Evolutionary conservation across 352 stramenopile genomes (phyloP).

Genomic region (Globisporangium lucens): DNA sequence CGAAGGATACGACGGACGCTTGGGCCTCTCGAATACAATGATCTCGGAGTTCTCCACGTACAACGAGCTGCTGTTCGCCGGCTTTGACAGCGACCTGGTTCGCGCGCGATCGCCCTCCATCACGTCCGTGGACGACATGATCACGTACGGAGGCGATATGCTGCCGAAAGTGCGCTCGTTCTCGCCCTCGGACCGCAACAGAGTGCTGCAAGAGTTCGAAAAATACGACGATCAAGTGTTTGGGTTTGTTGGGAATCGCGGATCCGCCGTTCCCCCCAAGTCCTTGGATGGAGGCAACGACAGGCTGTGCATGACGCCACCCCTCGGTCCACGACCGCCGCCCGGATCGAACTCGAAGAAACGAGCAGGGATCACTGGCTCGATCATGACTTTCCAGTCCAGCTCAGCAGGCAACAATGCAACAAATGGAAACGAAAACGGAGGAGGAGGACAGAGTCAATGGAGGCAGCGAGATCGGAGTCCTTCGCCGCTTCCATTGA

Average conservation of each 20-base stretch:
- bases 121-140: slow-evolving; percentile 40
- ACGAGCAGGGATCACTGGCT: slow-evolving; percentile 22
- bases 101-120: slow-evolving; percentile 59
- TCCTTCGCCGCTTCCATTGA: slow-evolving; percentile 37
- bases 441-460: slow-evolving; percentile 25
- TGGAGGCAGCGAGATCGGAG: slow-evolving; percentile 47
- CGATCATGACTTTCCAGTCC: slow-evolving; percentile 30
- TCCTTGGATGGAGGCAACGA: slow-evolving; percentile 38
- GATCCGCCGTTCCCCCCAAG: slow-evolving; percentile 24
- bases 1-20: slow-evolving; percentile 22
- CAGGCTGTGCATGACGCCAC: slow-evolving; percentile 47
- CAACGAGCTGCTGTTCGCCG: slow-evolving; percentile 51
- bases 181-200: slow-evolving; percentile 42
- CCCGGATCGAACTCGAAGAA: slow-evolving; percentile 46
- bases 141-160: slow-evolving; percentile 34
- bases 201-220: slow-evolving; percentile 52
- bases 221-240: slow-evolving; percentile 77
- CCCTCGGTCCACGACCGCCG: slow-evolving; percentile 33
- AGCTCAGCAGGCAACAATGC: slow-evolving; percentile 28
- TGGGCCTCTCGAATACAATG: slow-evolving; percentile 22
- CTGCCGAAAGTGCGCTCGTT: slow-evolving; percentile 49
- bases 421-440: slow-evolving; percentile 20
- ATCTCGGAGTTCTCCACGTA: slow-evolving; percentile 43
- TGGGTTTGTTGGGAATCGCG: slow-evolving; percentile 25
- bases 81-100: slow-evolving; percentile 63